These are phyloP conservation scores for Mycena galopus DNA, from an alignment of 768 basidiomycete species.

Conservation along the genomic window DNA sequence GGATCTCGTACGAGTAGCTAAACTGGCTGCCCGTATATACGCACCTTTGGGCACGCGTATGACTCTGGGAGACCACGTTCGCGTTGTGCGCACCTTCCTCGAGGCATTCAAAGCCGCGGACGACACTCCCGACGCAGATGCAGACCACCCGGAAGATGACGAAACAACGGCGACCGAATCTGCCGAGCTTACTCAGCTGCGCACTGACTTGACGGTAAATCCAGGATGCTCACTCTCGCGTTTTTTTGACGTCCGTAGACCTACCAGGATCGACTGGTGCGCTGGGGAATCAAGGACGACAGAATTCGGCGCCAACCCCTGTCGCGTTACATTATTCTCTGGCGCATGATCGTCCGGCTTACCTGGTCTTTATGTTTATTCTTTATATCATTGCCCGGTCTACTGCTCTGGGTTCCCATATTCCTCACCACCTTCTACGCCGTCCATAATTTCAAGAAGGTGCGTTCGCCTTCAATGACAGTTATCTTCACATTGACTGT, in stretches of 20 bases:
- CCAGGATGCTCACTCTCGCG: neutral
- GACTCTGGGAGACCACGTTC: conserved; percentile 87
- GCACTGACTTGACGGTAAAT: conserved; percentile 72
- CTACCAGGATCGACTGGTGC: conserved; percentile 80
- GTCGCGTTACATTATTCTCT: conserved; percentile 64
- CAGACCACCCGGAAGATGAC: conserved; percentile 40
- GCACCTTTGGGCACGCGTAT: conserved; percentile 90
- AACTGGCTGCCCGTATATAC: conserved; percentile 85
- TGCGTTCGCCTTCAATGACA: neutral
- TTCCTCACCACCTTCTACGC: conserved; percentile 79
- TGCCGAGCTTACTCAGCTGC: conserved; percentile 50
- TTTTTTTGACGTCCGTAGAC: conserved; percentile 51
- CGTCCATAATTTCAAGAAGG: conserved; percentile 80
- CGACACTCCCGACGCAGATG: conserved; percentile 39
- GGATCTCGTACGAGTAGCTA: conserved; percentile 80
- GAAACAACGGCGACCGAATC: conserved; percentile 42
- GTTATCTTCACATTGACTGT: neutral
- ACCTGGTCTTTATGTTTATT: conserved; percentile 74
- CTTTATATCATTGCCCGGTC: conserved; percentile 78
- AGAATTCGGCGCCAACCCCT: conserved; percentile 77
- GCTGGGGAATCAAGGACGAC: conserved; percentile 86
- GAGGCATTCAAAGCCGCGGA: conserved; percentile 75
- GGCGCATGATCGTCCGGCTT: conserved; percentile 75
- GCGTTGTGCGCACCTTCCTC: conserved; percentile 79
- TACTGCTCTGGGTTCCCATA: conserved; percentile 86